These are phyloP conservation scores for Hypholoma sublateritium DNA, from an alignment of 768 basidiomycete species.

Conservation along the genomic window DNA sequence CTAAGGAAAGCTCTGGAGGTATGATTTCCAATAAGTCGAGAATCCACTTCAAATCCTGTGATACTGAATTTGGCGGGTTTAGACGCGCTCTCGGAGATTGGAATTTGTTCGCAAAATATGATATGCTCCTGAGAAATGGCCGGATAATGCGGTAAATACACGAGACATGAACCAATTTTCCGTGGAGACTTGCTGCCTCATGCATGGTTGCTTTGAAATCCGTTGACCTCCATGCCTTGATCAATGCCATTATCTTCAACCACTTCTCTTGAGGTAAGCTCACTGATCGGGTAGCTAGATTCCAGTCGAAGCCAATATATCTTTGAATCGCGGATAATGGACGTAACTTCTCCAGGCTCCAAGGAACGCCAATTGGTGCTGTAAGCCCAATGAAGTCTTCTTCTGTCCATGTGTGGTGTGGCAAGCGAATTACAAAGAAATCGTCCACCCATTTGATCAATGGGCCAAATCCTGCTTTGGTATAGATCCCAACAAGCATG, in stretches of 20 bases:
- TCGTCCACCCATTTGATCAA: conserved; percentile 31
- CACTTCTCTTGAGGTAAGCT: conserved; percentile 20
- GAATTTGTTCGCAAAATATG: conserved; percentile 25
- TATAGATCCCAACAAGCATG: conserved; percentile 28
- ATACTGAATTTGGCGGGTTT: conserved; percentile 9
- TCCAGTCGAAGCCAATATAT: conserved; percentile 18
- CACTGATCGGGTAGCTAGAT: conserved; percentile 4
- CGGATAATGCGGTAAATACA: conserved; percentile 26
- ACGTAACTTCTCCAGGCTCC: conserved; percentile 12
- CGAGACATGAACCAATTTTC: conserved; percentile 34
- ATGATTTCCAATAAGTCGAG: not conserved
- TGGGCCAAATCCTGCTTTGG: not conserved
- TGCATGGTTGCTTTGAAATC: not conserved
- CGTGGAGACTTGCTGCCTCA: conserved; percentile 26
- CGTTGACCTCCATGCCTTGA: too few species aligned
- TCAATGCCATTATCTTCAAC: too few species aligned
- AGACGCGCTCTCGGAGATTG: conserved; percentile 4
- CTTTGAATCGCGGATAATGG: not conserved
- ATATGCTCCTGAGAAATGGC: conserved; percentile 25
- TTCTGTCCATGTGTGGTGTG: conserved; percentile 8
- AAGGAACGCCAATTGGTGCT: conserved; percentile 10
- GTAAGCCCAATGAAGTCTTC: conserved; percentile 17
- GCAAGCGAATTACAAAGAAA: conserved; percentile 17
- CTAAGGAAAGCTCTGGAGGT: conserved; percentile 11
- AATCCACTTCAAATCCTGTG: conserved; percentile 34